Evolutionary conservation across 345 rosid species (phyloP), one percentile per base, ranked within the genome.

Genomic region (Eutrema heterophyllum): DNA sequence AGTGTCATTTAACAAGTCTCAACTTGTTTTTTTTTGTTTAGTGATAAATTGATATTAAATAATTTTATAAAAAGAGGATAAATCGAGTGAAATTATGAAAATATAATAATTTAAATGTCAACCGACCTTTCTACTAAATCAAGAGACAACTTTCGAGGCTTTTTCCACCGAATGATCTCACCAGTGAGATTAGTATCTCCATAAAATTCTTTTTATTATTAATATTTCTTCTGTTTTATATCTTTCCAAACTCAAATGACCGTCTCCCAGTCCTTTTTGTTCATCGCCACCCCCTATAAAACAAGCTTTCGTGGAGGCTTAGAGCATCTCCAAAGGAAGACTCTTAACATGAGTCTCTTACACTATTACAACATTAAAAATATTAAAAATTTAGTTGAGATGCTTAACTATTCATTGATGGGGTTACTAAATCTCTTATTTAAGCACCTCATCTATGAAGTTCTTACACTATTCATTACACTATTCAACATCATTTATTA

Each of bases 61-160:
- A n/a, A n/a, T n/a, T n/a, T n/a, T n/a, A n/a, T n/a, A n/a, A n/a
- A n/a, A n/a, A n/a, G n/a, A n/a, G n/a, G n/a, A n/a, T n/a, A n/a
- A n/a, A n/a, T n/a, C n/a, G n/a, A n/a, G n/a, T n/a, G n/a, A 18
- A 36, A 56, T 15, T 57, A 35, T 35, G 44, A 35, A 35, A 35
- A 57, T 60, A 39, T 36, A 39, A 40, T 2, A 24, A 40, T 24
- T 1, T 24, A 13, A 18, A 15, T 49, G 69, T 68, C 74, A 60
- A 51, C 15, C 69, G 14, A 52, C 79, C 64, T 52, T 60, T 67
- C 62, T 61, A 60, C 79, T 32, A 14, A 51, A 43, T 60, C 74
- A 75, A 75, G 15, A 67, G 79, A 68, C 69, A 74, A 43, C 64
- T 43, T 40, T 40, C 7, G 38, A 63, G 39, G 16, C 24, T 41